Percentiles rank a stretch among this genome's conserved stretches.
These are phyloP conservation scores for Hanseniaspora guilliermondii DNA, from an alignment of 805 yeast species.

Conservation along the genomic window DNA sequence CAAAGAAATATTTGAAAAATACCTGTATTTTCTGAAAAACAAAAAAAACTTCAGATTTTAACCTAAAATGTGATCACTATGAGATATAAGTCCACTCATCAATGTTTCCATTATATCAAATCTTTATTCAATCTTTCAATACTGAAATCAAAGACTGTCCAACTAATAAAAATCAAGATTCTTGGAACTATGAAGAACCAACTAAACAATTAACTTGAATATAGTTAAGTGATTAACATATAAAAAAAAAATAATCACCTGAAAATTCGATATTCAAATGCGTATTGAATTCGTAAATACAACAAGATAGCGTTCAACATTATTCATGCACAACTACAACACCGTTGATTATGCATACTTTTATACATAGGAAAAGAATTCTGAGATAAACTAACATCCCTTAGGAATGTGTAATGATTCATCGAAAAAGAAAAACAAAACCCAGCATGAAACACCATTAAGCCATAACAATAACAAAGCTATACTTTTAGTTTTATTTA, in stretches of 20 bases:
- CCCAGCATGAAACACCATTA: background rate
- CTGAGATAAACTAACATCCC: slow-evolving; percentile 4
- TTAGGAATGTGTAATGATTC: background rate
- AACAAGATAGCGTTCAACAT: background rate
- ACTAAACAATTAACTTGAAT: background rate
- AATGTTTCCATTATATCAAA: no score
- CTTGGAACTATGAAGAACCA: background rate
- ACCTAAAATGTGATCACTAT: no score
- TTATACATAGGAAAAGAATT: background rate
- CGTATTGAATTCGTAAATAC: background rate
- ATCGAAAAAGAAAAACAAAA: background rate
- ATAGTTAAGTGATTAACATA: no score
- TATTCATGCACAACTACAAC: background rate
- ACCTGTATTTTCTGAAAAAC: background rate
- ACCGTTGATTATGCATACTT: background rate
- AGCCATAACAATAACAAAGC: slow-evolving; percentile 4
- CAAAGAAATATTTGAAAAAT: background rate
- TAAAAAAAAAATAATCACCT: background rate
- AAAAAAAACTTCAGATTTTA: background rate
- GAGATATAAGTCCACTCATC: no score
- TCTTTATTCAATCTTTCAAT: no score
- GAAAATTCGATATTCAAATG: background rate
- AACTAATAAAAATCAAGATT: no score
- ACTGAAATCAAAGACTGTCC: no score
- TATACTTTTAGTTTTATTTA: no score